A percentile compares a stretch with the other conserved stretches of the same genome.
These are phyloP conservation scores for Discostella stelligeroides DNA, from an alignment of 108 stramenopile genomes.

Conservation along the genomic window DNA sequence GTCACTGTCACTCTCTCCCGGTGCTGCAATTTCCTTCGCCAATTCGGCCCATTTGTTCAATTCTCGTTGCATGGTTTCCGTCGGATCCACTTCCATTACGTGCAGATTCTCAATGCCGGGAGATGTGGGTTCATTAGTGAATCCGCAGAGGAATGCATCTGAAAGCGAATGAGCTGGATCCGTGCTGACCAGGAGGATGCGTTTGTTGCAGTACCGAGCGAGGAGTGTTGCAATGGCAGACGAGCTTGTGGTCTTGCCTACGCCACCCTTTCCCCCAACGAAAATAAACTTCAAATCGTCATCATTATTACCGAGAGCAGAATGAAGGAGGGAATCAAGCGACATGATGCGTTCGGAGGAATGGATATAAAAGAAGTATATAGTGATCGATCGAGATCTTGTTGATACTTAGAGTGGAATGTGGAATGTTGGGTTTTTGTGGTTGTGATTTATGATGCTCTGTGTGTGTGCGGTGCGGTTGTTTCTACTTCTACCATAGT, in stretches of 20 bases:
- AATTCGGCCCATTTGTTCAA: constrained; percentile 40
- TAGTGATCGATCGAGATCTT: too few relatives aligned
- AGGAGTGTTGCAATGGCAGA: constrained; percentile 85
- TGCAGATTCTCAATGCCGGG: constrained; percentile 57
- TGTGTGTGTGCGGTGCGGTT: too few relatives aligned
- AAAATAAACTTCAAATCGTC: constrained; percentile 67
- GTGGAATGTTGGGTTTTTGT: too few relatives aligned
- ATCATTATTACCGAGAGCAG: constrained; percentile 13
- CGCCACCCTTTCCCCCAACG: constrained; percentile 89
- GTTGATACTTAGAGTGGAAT: too few relatives aligned
- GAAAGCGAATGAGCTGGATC: constrained; percentile 95
- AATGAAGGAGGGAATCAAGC: constrained; percentile 22
- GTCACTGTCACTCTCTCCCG: constrained; percentile 1
- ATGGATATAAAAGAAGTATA: too few relatives aligned
- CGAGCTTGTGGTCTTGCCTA: constrained; percentile 88
- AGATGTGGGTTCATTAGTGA: constrained; percentile 34
- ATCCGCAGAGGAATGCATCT: constrained; percentile 74
- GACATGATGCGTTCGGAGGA: constrained; percentile 11
- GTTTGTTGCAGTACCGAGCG: constrained; percentile 72
- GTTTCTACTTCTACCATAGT: too few relatives aligned
- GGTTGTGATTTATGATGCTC: too few relatives aligned
- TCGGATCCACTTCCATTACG: constrained; percentile 83
- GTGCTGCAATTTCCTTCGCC: constrained; percentile 25
- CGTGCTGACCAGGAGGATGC: constrained; percentile 85
- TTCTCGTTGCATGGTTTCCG: constrained; percentile 38